Evolutionary conservation across 192 early-diverging fungal genomes (phyloP), one percentile per base, ranked within the genome.

Genomic region (Coemansia sp.): DNA sequence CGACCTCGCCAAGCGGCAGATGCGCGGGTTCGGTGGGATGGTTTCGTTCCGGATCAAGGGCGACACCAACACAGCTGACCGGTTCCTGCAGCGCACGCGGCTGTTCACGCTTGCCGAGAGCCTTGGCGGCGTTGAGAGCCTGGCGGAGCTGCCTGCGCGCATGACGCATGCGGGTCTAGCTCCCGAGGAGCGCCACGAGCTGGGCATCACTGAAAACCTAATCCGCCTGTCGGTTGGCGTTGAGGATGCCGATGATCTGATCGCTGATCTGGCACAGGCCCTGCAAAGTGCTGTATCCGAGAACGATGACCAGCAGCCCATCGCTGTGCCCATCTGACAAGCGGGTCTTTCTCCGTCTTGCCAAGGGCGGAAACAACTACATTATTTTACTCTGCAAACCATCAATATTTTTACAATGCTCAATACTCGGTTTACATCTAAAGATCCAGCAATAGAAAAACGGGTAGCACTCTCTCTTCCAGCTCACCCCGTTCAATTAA

Each of bases 121-220:
- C 58, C 84, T 99, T 35, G 97, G 95, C 68, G 94, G 95, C 59
- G 94, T 99, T 9, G 97, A 99, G 85, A 89, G 88, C 35, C 82
- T 99, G 67, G 91, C 92, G 38, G 95, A 98, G 83, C 85, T 96
- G 66, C 97, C 97, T 1, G 87, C 92, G 7, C 85, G 91, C 58
- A 99, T 99, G 95, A 99, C 97, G 17, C 97, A 99, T 66, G 95
- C 91, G 34, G 87, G 90, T 0, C 82, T 99, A 65, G 87, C 88
- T 7, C 87, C 92, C 53, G 97, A 95, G 76, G 92, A 91, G 66
- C 86, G 95, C 61, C 79, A 82, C 19, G 82, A 80, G 33, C 75
- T 99, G 33, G 97, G 95, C 42, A 93, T 98, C 65, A 94, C 94
- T 29, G 95, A 96, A 59, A 93, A 88, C 66, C 87, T 99, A 54